Evolutionary conservation across 2,329 filamentous ascomycete genomes (phyloP), one percentile per base, ranked within the genome.

Genomic region (Akanthomyces muscarius): DNA sequence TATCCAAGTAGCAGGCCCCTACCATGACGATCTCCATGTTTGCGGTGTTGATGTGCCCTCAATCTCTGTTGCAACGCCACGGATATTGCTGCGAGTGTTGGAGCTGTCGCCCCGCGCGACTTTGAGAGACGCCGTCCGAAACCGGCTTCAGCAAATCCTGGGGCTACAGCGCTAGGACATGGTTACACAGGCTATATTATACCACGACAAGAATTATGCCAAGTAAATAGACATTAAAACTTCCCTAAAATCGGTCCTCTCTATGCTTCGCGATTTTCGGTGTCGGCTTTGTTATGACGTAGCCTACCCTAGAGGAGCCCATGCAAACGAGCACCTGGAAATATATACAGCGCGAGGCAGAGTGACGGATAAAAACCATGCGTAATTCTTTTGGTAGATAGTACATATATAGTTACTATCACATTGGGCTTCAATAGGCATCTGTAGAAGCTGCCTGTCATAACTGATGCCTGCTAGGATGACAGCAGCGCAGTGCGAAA

Each of bases 1-100:
- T 91, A 73, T 91, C 88, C 44, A 90, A 75, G 74, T 90, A 90
- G 68, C 87, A 88, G 30, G 87, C 87, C 25, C 88, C 88, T 51
- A 89, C 79, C 52, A 86, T 82, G 58, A 90, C 76, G 65, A 91
- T 77, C 66, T 85, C 82, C 74, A 80, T 82, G 78, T 82, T 84
- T 14, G 36, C 23, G 5, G 33, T 18, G 30, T 54, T 28, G n/a
- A n/a, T 6, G 21, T 18, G 38, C 25, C 13, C 28, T 25, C 18
- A 16, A 21, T 38, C 16, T 48, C 16, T 30, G 23, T 53, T 25
- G 36, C 36, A 6, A 21, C 14, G 8, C 33, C 25, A 10, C 16
- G 4, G 55, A 18, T 38, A 5, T 23, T 3, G 57, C 16, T 28
- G 5, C 21, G 55, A 21, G 36, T 18, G 30, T n/a, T 48, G 21